Evolutionary conservation across 1,284 basidiomycete species (phyloP), one percentile per base, ranked within the genome.

Genomic region (Fistulina hepatica): DNA sequence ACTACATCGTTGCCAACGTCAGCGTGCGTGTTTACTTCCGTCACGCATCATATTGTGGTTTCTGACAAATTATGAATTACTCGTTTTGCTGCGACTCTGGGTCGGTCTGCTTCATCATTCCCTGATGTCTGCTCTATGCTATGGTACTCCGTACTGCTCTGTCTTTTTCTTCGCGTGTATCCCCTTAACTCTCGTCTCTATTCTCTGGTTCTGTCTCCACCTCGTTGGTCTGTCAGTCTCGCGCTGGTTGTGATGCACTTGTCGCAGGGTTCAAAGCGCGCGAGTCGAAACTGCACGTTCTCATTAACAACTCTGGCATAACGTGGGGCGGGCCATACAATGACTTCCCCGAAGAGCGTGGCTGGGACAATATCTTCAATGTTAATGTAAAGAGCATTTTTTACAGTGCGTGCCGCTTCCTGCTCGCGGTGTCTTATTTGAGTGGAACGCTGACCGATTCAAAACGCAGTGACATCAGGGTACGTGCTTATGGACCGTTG

Each of bases 351-450:
- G 81, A 83, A 54, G 71, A 73, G 44, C 76, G 73, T 44, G 88
- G 89, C 2, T 92, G 89, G 89, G 86, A 92, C 51, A 76, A 79
- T 23, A 63, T 89, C 23, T 71, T 88, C 55, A 71, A 73, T 12
- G 67, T 86, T 35, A 89, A 89, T 48, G 78, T 88, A 33, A 89
- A 90, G 63, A 75, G 77, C 45, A 65, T 82, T 25, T 89, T 84
- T 51, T 89, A 85, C 57, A 64, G 82, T 84, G 41, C 41, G 76
- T 59, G 4, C 2, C 22, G 10, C 34, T 23, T 32, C 25, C 13
- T 21, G 26, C 40, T 13, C n/a, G 47, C 19, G 41, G 19, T 31
- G 24, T 41, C n/a, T n/a, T n/a, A n/a, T n/a, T n/a, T n/a, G n/a
- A n/a, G n/a, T n/a, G 3, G 6, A n/a, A n/a, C 17, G 6, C 33